Evolutionary conservation across 2,329 filamentous ascomycete genomes (phyloP), one percentile per base, ranked within the genome.

Genomic region (Byssochlamys sp.): DNA sequence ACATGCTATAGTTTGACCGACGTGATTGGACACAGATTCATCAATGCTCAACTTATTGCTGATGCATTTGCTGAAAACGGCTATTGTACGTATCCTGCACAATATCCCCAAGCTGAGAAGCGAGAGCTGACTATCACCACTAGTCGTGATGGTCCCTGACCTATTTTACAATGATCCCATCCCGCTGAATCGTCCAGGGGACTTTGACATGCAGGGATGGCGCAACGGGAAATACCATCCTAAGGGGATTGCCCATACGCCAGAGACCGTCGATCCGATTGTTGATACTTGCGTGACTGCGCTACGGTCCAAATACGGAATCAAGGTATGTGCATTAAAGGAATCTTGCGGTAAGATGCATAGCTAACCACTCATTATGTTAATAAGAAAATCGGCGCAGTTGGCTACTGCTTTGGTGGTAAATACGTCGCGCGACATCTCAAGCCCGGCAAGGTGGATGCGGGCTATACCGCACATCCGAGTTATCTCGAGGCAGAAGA

Each of bases 401-500:
- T 68, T 0, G 67, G 66, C 28, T 69, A 69, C 57, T 69, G 67
- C 59, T 68, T 67, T 57, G 65, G 58, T 52, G 65, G 61, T 28
- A 69, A 85, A 80, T 90, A 88, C 69, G 82, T 88, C n/a, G 78
- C 82, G 50, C 82, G 89, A 29, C 84, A 85, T 74, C 81, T 84
- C 62, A 63, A 77, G 72, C 79, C 80, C 57, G 79, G 74, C 33
- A 68, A 77, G 56, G 82, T 90, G 59, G 78, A 87, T 57, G 87
- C 81, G 52, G 88, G 86, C 39, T 91, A 80, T 71, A 71, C 84
- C 12, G 88, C 88, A 1, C 89, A 91, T 71, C 88, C 88, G 0
- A 86, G 82, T 52, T 90, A 90, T 60, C 84, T 91, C 11, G 77
- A 82, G 0, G 76, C 81, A 57, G 80, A 81, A 0, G 86, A 89